Conservation (phyloP, 768 basidiomycete species). For the Nidularia pulvinata region DNA sequence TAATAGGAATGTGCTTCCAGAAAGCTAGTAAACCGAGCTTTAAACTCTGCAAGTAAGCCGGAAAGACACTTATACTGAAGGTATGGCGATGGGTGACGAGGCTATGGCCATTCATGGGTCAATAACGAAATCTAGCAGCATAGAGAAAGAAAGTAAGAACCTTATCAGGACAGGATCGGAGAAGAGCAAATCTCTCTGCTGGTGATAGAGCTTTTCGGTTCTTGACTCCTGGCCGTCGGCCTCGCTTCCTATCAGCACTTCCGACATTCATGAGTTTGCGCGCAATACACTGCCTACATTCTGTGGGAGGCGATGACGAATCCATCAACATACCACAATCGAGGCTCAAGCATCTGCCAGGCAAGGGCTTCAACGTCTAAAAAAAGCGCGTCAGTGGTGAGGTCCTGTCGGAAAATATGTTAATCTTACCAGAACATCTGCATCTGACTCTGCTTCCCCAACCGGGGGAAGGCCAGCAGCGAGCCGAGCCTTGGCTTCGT, state of each 20-base stretch:
- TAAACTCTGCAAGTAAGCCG: slow-evolving; percentile 22
- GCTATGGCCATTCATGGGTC: slow-evolving; percentile 5
- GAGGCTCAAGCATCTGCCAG: slow-evolving; percentile 13
- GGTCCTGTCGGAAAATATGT: not conserved
- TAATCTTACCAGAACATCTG: not conserved
- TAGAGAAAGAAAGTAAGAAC: not conserved
- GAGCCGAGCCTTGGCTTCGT: slow-evolving; percentile 1
- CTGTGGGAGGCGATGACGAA: slow-evolving; percentile 5
- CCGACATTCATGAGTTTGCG: slow-evolving; percentile 6
- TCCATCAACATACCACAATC: slow-evolving; percentile 18
- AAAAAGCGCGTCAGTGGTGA: not conserved
- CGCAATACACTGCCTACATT: slow-evolving; percentile 25
- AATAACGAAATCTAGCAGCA: not conserved
- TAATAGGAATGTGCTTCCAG: slow-evolving; percentile 32
- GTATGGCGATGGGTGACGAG: slow-evolving; percentile 22
- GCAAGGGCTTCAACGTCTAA: slow-evolving; percentile 3
- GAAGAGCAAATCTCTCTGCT: not conserved
- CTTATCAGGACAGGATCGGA: not conserved
- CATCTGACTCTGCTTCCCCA: slow-evolving; percentile 1
- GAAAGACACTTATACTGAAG: slow-evolving; percentile 29
- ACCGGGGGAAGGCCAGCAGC: not conserved
- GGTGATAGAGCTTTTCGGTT: slow-evolving; percentile 4
- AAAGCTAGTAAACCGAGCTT: slow-evolving; percentile 21
- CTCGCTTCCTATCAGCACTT: not conserved
- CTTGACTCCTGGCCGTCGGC: slow-evolving; percentile 3